These are phyloP conservation scores for Debaryomyces prosopidis DNA, from an alignment of 805 yeast genomes.

Conservation along the genomic window DNA sequence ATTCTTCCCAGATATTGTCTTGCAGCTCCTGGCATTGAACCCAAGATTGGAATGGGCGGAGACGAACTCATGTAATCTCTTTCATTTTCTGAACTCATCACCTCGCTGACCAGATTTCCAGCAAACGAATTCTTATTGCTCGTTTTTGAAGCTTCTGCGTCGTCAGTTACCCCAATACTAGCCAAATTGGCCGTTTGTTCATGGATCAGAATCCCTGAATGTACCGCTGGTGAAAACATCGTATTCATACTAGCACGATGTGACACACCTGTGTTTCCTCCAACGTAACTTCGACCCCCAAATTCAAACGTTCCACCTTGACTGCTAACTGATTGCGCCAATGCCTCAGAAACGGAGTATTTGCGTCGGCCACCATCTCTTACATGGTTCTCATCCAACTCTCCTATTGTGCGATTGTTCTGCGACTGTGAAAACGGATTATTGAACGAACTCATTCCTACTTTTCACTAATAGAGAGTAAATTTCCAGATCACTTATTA, in stretches of 20 bases:
- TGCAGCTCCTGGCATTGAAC: neutral
- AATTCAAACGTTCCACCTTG: conserved; percentile 32
- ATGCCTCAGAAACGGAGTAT: conserved; percentile 16
- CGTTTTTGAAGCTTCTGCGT: conserved; percentile 12
- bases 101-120: conserved; percentile 12
- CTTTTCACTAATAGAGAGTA: neutral
- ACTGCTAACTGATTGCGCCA: conserved; percentile 15
- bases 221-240: conserved; percentile 42
- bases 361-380: conserved; percentile 7
- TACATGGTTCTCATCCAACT: neutral
- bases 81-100: neutral
- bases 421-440: neutral
- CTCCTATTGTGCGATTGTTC: neutral
- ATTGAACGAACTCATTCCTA: neutral
- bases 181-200: conserved; percentile 60
- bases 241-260: conserved; percentile 24
- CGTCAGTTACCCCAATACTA: conserved; percentile 52
- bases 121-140: conserved; percentile 8
- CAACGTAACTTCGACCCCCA: conserved; percentile 44
- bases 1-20: neutral
- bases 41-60: conserved; percentile 22
- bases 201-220: conserved; percentile 50
- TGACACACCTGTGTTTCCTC: conserved; percentile 13
- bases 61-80: conserved; percentile 12
- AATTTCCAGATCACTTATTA: too few species aligned